These are phyloP conservation scores for Cercospora sp. DNA, from an alignment of 2,329 filamentous ascomycete species.

Conservation along the genomic window DNA sequence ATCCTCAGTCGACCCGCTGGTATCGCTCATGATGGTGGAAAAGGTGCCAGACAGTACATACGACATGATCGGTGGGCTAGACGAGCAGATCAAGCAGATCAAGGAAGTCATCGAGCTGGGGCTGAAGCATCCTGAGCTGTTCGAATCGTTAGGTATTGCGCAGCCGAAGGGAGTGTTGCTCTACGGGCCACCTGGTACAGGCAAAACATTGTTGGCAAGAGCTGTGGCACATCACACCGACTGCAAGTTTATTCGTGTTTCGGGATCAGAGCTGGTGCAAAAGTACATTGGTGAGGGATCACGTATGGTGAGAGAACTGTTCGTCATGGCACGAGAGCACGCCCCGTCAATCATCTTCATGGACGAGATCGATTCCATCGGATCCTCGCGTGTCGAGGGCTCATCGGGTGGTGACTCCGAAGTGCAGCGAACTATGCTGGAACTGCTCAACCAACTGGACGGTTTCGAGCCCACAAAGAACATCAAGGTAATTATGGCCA, in stretches of 20 bases:
- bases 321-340: constrained; percentile 98
- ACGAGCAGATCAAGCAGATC: constrained; percentile 99
- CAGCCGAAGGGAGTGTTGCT: constrained; percentile 97
- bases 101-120: constrained; percentile 99
- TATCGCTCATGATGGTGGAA: constrained; percentile 99
- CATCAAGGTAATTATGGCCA: constrained; percentile 99
- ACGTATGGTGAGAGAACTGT: constrained; percentile 97
- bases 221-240: constrained; percentile 97
- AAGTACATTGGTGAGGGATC: constrained; percentile 99
- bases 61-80: constrained; percentile 98
- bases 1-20: constrained; percentile 95
- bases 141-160: constrained; percentile 97
- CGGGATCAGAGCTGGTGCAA: constrained; percentile 92
- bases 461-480: constrained; percentile 95
- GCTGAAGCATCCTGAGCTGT: constrained; percentile 96
- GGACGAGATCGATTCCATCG: constrained; percentile 99
- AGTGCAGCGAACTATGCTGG: constrained; percentile 97
- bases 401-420: constrained; percentile 95
- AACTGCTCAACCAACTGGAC: constrained; percentile 96
- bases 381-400: constrained; percentile 93
- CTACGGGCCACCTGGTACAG: constrained; percentile 94
- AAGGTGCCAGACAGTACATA: constrained; percentile 99
- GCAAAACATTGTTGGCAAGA: constrained; percentile 92
- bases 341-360: constrained; percentile 99
- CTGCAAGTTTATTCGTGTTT: constrained; percentile 98